phyloP scores from a whole-genome alignment of 352 stramenopile species.

The Lagenidium giganteum region DNA sequence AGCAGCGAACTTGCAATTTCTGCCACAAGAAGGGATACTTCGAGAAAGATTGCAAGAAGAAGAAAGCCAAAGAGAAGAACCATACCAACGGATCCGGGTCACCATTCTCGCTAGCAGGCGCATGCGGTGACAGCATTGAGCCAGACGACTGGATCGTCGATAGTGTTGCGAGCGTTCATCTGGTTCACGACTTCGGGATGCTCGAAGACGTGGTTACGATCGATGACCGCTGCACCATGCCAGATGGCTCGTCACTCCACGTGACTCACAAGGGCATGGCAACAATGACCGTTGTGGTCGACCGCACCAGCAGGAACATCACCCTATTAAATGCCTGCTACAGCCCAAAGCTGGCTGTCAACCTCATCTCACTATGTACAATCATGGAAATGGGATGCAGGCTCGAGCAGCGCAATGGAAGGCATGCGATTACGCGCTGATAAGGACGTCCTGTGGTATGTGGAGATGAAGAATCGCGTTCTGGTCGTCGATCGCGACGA shows the following conservation, averaged over 20 bases:
- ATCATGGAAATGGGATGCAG: background rate
- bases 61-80: too few species aligned
- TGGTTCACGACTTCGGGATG: background rate
- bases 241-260: background rate
- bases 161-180: background rate
- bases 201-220: background rate
- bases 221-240: background rate
- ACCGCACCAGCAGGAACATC: background rate
- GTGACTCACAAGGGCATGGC: background rate
- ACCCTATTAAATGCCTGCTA: background rate
- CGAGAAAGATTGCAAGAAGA: too few species aligned
- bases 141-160: constrained; percentile 3
- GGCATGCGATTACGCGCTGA: background rate
- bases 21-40: background rate
- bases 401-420: background rate
- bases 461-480: background rate
- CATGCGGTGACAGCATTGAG: too few species aligned
- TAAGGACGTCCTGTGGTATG: background rate
- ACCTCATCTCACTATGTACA: background rate
- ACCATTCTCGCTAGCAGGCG: too few species aligned
- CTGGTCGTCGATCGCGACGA: constrained; percentile 2
- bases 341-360: background rate
- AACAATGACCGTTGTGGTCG: background rate
- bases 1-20: background rate
- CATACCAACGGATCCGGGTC: too few species aligned